Percentiles rank a stretch among this genome's conserved stretches.
Conservation (phyloP, 306 rosid species). For the Quillaja saponaria region DNA sequence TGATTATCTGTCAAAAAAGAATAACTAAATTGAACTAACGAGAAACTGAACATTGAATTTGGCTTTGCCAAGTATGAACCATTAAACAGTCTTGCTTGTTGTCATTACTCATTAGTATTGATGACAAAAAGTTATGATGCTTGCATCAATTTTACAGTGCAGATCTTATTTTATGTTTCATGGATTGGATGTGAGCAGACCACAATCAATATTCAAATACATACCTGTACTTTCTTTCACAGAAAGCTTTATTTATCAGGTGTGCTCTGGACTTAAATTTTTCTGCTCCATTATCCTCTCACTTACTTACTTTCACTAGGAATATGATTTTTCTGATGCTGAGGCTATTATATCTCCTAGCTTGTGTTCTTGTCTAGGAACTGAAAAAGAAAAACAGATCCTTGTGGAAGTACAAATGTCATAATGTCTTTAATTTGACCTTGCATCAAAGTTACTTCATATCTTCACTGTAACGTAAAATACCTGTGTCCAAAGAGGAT, state of each 20-base stretch:
- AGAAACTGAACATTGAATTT: no score
- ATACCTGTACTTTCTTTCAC: constrained; percentile 80
- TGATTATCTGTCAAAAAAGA: no score
- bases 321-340: constrained; percentile 4
- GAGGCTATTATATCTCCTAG: not conserved
- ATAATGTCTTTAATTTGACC: not conserved
- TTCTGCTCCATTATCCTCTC: constrained; percentile 17
- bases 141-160: constrained; percentile 59
- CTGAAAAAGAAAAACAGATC: not conserved
- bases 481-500: no score
- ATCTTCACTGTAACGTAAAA: no score
- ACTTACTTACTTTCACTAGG: constrained; percentile 18
- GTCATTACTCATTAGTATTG: no score
- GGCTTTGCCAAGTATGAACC: no score
- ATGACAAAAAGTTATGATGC: not conserved
- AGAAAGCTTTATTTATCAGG: constrained; percentile 93
- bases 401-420: not conserved
- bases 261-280: constrained; percentile 30
- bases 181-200: constrained; percentile 71
- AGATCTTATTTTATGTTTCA: constrained; percentile 97
- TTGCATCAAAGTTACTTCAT: no score
- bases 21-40: no score
- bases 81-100: no score
- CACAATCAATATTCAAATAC: constrained; percentile 67
- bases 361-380: not conserved